These are phyloP conservation scores for Trapa incisa DNA, from an alignment of 345 rosid genomes.

Conservation along the genomic window DNA sequence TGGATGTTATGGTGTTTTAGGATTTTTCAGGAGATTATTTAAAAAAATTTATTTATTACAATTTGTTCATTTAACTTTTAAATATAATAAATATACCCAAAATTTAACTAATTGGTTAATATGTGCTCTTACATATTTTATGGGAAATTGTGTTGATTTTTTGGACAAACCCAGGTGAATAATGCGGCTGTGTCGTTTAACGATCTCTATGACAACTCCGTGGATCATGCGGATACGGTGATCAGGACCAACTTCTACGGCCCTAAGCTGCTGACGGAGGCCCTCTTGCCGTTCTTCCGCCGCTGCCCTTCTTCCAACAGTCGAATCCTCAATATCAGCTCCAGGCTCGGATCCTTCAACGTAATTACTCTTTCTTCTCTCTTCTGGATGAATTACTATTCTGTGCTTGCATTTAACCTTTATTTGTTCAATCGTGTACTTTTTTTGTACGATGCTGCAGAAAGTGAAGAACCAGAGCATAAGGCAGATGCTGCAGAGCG, in stretches of 20 bases:
- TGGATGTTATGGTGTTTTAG: no score
- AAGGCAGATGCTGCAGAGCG: slow-evolving; percentile 27
- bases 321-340: slow-evolving; percentile 65
- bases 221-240: slow-evolving; percentile 58
- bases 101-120: no score
- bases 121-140: neutral
- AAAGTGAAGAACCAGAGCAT: slow-evolving; percentile 46
- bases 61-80: no score
- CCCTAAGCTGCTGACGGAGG: slow-evolving; percentile 46
- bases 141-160: neutral
- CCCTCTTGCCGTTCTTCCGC: slow-evolving; percentile 64
- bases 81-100: no score
- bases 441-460: slow-evolving; percentile 24
- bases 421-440: neutral
- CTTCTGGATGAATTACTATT: neutral
- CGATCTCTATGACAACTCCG: slow-evolving; percentile 40
- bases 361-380: slow-evolving; percentile 20
- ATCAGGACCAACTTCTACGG: slow-evolving; percentile 62
- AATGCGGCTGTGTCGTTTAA: slow-evolving; percentile 81
- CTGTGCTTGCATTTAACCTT: neutral
- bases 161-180: slow-evolving; percentile 35
- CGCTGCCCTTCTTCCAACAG: slow-evolving; percentile 25
- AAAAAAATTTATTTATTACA: no score
- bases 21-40: no score
- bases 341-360: slow-evolving; percentile 61